These are phyloP conservation scores for Nidula microcarpa DNA, from an alignment of 768 basidiomycete genomes.

Conservation along the genomic window DNA sequence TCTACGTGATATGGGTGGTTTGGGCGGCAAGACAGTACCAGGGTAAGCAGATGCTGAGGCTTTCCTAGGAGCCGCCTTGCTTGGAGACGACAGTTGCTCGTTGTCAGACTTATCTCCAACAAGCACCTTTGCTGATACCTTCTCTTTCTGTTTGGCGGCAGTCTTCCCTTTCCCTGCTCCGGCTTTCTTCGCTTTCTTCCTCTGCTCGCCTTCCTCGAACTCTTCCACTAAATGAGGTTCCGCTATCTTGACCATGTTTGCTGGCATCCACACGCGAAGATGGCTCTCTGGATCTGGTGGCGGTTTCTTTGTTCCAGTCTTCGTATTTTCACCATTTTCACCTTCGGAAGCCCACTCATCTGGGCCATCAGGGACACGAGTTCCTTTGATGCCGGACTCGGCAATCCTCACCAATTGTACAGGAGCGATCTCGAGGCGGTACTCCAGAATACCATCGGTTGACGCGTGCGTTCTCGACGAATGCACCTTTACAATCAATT, in stretches of 20 bases:
- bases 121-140: too few relatives aligned
- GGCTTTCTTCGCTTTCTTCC: slow-evolving; percentile 45
- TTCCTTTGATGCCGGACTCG: slow-evolving; percentile 63
- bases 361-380: slow-evolving; percentile 43
- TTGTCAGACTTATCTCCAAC: too few relatives aligned
- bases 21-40: too few relatives aligned
- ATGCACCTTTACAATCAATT: slow-evolving; percentile 64
- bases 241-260: slow-evolving; percentile 66
- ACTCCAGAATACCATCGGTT: slow-evolving; percentile 72
- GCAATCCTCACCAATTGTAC: slow-evolving; percentile 60
- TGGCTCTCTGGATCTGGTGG: slow-evolving; percentile 48
- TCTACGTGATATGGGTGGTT: background rate
- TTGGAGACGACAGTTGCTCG: too few relatives aligned
- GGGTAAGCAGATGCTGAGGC: too few relatives aligned
- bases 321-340: slow-evolving; percentile 45
- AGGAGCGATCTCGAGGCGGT: slow-evolving; percentile 76
- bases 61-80: too few relatives aligned
- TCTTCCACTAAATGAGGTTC: slow-evolving; percentile 62
- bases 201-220: slow-evolving; percentile 48
- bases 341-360: slow-evolving; percentile 46
- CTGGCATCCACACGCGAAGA: slow-evolving; percentile 79
- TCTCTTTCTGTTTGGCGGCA: background rate
- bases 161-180: slow-evolving; percentile 17
- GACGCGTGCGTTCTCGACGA: slow-evolving; percentile 62
- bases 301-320: slow-evolving; percentile 30